These are phyloP conservation scores for Chytridium lagenaria DNA, from an alignment of 371 early-diverging fungal genomes.

Conservation along the genomic window DNA sequence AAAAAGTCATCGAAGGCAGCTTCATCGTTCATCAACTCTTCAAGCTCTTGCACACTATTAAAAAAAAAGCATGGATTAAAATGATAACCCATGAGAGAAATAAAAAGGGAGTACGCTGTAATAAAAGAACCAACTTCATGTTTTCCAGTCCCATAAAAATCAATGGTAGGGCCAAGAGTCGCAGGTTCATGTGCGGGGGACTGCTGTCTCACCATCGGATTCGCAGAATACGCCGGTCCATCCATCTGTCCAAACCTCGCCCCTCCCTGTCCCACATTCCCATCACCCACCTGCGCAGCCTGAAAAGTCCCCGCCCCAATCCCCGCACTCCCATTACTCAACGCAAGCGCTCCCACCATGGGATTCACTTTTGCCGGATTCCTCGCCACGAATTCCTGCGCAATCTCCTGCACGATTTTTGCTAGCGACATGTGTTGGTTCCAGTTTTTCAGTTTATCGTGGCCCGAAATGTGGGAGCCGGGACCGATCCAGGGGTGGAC, in stretches of 20 bases:
- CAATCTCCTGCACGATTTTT: conserved; percentile 8
- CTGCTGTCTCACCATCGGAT: conserved; percentile 7
- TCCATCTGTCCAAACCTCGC: not conserved
- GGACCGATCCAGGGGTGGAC: conserved; percentile 22
- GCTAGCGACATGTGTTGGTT: conserved; percentile 12
- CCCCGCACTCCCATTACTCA: conserved; percentile 1
- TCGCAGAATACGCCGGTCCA: not conserved
- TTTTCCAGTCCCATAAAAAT: conserved; percentile 17
- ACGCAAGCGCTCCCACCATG: not conserved
- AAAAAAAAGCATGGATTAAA: not conserved
- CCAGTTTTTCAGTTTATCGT: conserved; percentile 16
- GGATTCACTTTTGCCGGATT: conserved; percentile 14
- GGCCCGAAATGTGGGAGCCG: conserved; percentile 7
- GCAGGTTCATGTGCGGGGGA: not conserved
- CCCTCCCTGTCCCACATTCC: not conserved
- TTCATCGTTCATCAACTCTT: conserved; percentile 27
- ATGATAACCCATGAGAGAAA: not conserved
- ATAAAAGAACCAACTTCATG: not conserved
- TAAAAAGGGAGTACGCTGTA: not conserved
- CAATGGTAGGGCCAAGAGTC: not conserved
- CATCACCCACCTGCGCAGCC: not conserved
- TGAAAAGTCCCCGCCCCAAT: no score
- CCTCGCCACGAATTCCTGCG: conserved; percentile 19
- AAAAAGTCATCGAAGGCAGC: conserved; percentile 30
- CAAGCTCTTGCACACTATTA: conserved; percentile 31